phyloP scores from a whole-genome alignment of 106 monocot species.

The Acanthochlamys bracteata region DNA sequence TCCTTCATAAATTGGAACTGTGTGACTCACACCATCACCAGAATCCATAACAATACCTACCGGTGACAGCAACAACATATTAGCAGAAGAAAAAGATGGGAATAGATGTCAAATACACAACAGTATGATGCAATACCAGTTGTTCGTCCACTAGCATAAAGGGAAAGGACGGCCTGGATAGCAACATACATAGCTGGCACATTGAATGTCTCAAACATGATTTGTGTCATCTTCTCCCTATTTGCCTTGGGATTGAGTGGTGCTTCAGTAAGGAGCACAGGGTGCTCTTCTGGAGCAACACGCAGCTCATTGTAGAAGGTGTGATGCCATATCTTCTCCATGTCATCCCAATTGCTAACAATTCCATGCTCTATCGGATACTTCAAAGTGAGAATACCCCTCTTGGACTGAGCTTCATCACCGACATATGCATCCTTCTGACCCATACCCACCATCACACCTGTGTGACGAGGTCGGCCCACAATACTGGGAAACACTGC shows the following conservation, averaged over 20 bases:
- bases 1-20: constrained; percentile 11
- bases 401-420: constrained; percentile 14
- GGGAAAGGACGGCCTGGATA: constrained; percentile 8
- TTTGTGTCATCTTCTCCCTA: constrained; percentile 16
- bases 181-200: constrained; percentile 12
- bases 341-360: constrained; percentile 15
- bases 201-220: constrained; percentile 18
- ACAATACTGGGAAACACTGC: constrained; percentile 13
- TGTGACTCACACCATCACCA: constrained; percentile 17
- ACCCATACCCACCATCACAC: constrained; percentile 15
- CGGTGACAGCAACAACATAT: background rate
- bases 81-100: background rate
- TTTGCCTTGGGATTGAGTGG: constrained; percentile 14
- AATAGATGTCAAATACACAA: background rate
- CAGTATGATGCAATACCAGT: background rate
- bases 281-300: constrained; percentile 11
- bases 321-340: constrained; percentile 14
- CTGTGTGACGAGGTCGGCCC: constrained; percentile 9
- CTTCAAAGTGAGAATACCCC: constrained; percentile 12
- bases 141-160: constrained; percentile 11
- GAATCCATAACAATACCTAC: constrained; percentile 14
- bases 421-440: constrained; percentile 13
- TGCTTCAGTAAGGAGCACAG: constrained; percentile 16
- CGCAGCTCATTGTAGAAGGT: constrained; percentile 16
- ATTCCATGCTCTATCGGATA: constrained; percentile 15